Evolutionary conservation across 225 moss, liverwort and hornwort genomes (phyloP).

Genomic region (Bryoerythrophyllum caledonicum): DNA sequence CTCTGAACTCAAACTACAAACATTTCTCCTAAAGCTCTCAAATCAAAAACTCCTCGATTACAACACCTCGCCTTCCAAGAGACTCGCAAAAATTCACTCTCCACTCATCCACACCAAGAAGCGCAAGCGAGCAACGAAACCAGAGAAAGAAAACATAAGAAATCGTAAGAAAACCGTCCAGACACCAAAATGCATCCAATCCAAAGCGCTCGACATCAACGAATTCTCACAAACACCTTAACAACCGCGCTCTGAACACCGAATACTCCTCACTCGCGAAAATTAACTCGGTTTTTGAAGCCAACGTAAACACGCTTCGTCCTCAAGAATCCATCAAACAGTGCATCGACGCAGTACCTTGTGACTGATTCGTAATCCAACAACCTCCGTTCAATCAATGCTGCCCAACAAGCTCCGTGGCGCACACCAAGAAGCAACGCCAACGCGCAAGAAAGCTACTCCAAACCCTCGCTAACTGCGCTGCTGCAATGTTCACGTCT

Average conservation of each 20-base stretch:
- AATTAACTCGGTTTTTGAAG: no score
- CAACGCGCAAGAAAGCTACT: not conserved
- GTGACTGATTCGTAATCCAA: not conserved
- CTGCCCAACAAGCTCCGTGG: not conserved
- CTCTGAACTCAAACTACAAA: not conserved
- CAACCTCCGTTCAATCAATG: not conserved
- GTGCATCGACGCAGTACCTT: not conserved
- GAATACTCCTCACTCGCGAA: not conserved
- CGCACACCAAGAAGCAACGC: not conserved
- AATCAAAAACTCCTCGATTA: not conserved
- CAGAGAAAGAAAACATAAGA: constrained; percentile 21
- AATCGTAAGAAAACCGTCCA: not conserved
- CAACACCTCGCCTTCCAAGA: constrained; percentile 3
- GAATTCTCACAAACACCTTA: not conserved
- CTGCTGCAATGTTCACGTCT: not conserved
- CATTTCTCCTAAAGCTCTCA: not conserved
- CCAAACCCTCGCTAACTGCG: not conserved
- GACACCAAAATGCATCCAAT: not conserved
- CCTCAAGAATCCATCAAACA: not conserved
- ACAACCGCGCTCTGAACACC: not conserved
- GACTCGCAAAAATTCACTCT: not conserved
- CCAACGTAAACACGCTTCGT: not conserved
- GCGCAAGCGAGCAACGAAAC: not conserved
- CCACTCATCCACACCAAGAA: constrained; percentile 32
- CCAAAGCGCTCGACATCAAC: not conserved